Evolutionary conservation across 78 protist species (phyloP).

Genomic region (Paulinella micropora): DNA sequence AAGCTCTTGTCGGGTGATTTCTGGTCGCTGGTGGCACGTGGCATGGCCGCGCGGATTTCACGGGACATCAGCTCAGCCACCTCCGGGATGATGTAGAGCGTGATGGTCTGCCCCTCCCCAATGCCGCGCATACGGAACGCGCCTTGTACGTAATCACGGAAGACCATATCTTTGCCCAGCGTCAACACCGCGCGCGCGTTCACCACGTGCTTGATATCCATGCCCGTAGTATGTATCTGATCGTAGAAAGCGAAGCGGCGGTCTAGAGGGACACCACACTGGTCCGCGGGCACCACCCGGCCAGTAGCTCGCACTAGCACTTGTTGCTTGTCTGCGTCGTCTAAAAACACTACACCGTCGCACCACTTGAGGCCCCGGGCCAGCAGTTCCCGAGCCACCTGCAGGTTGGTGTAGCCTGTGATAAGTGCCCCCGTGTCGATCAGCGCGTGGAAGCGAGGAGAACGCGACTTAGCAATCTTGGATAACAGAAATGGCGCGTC

Average conservation of each 20-base stretch:
- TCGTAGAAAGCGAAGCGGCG: constrained; percentile 51
- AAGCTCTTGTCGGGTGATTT: too few relatives aligned
- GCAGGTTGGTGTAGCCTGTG: constrained; percentile 40
- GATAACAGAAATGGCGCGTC: not conserved
- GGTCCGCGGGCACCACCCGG: constrained; percentile 19
- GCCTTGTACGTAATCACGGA: constrained; percentile 39
- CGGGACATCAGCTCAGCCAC: constrained; percentile 20
- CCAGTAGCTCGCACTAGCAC: constrained; percentile 33
- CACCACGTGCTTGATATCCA: constrained; percentile 15
- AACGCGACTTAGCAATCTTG: not conserved
- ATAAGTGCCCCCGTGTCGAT: constrained; percentile 56
- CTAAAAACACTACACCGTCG: constrained; percentile 44
- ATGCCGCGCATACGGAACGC: constrained; percentile 48
- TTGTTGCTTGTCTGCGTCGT: constrained; percentile 20
- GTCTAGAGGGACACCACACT: constrained; percentile 37
- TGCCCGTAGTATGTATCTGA: constrained; percentile 23
- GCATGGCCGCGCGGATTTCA: not conserved
- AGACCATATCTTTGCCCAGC: constrained; percentile 46
- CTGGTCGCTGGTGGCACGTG: too few relatives aligned
- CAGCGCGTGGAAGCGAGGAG: constrained; percentile 29
- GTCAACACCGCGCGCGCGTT: constrained; percentile 30
- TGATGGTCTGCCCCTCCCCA: constrained; percentile 30
- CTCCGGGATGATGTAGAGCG: constrained; percentile 26
- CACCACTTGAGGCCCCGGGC: constrained; percentile 18
- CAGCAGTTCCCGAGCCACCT: constrained; percentile 37